Evolutionary conservation across 2,329 filamentous ascomycete species (phyloP), one percentile per base, ranked within the genome.

Genomic region (Monilinia polystroma): DNA sequence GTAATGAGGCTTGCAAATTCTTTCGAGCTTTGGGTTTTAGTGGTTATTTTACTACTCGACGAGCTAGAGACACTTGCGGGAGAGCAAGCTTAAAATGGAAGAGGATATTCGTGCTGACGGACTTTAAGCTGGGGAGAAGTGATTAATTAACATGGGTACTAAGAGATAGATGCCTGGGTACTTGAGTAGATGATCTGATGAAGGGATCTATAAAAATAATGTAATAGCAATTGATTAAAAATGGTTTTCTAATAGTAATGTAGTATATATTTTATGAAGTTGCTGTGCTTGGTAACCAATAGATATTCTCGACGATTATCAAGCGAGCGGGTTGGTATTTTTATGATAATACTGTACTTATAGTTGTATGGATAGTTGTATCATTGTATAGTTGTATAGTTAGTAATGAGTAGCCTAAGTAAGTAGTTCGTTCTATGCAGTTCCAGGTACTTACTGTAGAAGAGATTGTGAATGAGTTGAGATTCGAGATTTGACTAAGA

Each of bases 41-140:
- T 49, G 32, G 29, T 53, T 6, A 52, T 53, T 16, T 16, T 41
- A 63, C 59, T 63, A 51, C 29, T 32, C 53, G 32, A 53, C 32
- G 41, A 63, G 20, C 59, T 53, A 41, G 32, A 63, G 18, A 41
- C 29, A 41, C 18, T 49, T 49, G 57, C 57, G 57, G 57, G 29
- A 49, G 57, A 47, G 29, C 29, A 49, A 43, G 45, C 57, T 47
- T 32, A 49, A 59, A 49, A 49, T 59, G 57, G 57, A 59, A 63
- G 59, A 63, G 29, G 59, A 47, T 63, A 43, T 63, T 63, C 62
- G 60, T 63, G 60, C 18, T 63, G 35, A 53, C 23, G 59, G 59
- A 35, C 14, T 35, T 43, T 35, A 35, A 53, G 57, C 20, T 59
- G 57, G 43, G n/a, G 41, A 53, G 32, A 56, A 16, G 38, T 35